A percentile compares a stretch with the other conserved stretches of the same genome.
Evolutionary conservation across 345 rosid genomes (phyloP).

Genomic region (Iberis pinnata): DNA sequence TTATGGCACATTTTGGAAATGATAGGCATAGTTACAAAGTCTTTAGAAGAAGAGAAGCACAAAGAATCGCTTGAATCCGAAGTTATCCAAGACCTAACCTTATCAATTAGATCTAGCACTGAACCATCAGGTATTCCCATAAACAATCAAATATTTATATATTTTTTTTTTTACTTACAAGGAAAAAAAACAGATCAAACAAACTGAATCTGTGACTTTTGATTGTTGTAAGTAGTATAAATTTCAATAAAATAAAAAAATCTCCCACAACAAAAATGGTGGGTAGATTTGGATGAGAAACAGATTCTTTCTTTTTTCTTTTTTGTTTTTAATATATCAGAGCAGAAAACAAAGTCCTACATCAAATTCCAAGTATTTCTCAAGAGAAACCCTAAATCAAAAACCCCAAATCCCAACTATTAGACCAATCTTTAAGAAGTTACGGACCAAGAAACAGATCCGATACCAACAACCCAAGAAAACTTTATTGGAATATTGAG

Average conservation of each 20-base stretch:
- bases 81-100: constrained; percentile 73
- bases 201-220: constrained; percentile 19
- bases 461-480: constrained; percentile 28
- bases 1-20: constrained; percentile 42
- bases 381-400: constrained; percentile 29
- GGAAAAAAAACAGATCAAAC: constrained; percentile 2
- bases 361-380: constrained; percentile 14
- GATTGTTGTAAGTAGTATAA: constrained; percentile 5
- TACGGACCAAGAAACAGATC: constrained; percentile 33
- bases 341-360: constrained; percentile 19
- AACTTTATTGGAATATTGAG: constrained; percentile 1
- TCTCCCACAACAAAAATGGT: constrained; percentile 58
- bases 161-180: constrained; percentile 21
- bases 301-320: constrained; percentile 17
- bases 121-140: constrained; percentile 77
- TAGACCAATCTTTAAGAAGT: constrained; percentile 2
- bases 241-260: constrained; percentile 9
- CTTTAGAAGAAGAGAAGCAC: too few relatives aligned
- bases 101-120: constrained; percentile 59
- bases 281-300: constrained; percentile 38
- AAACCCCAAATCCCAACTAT: background rate
- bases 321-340: background rate
- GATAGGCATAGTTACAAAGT: constrained; percentile 42
- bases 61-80: too few relatives aligned
- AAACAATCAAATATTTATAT: constrained; percentile 31